Base-by-base conservation (phyloP, 768 basidiomycete genomes). In the Boletellus sp. region DNA sequence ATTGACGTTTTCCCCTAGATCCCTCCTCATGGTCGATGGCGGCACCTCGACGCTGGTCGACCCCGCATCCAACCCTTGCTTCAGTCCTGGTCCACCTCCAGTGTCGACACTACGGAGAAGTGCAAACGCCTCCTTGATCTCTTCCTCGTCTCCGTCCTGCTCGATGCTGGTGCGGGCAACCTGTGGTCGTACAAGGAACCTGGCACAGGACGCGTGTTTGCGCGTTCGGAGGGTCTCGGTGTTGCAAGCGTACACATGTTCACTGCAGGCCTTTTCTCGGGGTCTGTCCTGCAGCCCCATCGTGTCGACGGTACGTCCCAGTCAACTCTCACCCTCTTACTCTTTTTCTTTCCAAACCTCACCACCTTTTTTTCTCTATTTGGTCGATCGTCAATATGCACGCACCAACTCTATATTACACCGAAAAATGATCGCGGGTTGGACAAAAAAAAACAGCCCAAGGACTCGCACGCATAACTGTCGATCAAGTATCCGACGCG, bases 161-260 rank as follows among this genome's bases (percentile, higher is more conserved):
- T 99, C 32, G 95, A 98, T 59, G 95, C 94, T 0, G 94, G 94
- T 1, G 95, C 94, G 0, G 95, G 94, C 0, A 85, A 80, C 48
- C 60, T 70, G 1, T 98, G 94, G 94, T 68, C 67, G 11, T 98
- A 87, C 67, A 74, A 70, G 7, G 93, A 94, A 50, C 65, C 75
- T 6, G 70, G 64, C 0, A 77, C 79, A 0, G 79, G 78, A 0
- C 60, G 73, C 48, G 72, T 66, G 0, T 92, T 83, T 66, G 63
- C 72, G 45, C 77, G 87, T 58, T 94, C 79, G 6, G 90, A 84
- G 63, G 95, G 95, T 0, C 71, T 99, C 6, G 95, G 85, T 1
- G 85, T 97, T 6, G 95, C 93, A 0, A 92, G 89, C 60, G 71
- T 92, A 37, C 83, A 89, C 63, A 96, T 97, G 92, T 98, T 96